These are phyloP conservation scores for Tetrahymena borealis DNA, from an alignment of 73 alveolate genomes.

Conservation along the genomic window DNA sequence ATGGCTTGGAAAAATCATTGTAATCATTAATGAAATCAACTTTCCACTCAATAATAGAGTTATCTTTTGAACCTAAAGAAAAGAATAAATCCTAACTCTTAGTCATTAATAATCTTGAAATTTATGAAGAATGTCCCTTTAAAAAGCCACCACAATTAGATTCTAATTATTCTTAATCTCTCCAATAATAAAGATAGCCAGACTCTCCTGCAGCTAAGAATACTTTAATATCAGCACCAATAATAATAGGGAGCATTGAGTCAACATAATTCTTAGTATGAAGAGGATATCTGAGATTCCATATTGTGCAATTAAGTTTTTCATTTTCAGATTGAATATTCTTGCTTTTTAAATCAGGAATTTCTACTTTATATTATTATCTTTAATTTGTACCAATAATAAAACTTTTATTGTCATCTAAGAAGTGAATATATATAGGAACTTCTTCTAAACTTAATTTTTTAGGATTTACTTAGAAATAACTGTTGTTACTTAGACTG, in stretches of 20 bases:
- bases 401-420: slow-evolving; percentile 34
- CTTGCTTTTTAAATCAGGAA: slow-evolving; percentile 38
- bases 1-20: slow-evolving; percentile 43
- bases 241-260: slow-evolving; percentile 8
- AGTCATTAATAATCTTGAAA: slow-evolving; percentile 45
- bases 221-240: slow-evolving; percentile 39
- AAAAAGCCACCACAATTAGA: slow-evolving; percentile 58
- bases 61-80: slow-evolving; percentile 58
- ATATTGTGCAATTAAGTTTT: slow-evolving; percentile 36
- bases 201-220: slow-evolving; percentile 76
- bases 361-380: slow-evolving; percentile 24
- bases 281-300: slow-evolving; percentile 31
- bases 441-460: slow-evolving; percentile 37
- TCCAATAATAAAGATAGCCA: slow-evolving; percentile 64
- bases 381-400: slow-evolving; percentile 24
- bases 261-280: slow-evolving; percentile 12
- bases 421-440: slow-evolving; percentile 29
- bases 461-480: slow-evolving; percentile 34
- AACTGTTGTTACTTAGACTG: slow-evolving; percentile 18
- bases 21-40: slow-evolving; percentile 39
- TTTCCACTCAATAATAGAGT: slow-evolving; percentile 63
- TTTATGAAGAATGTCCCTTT: slow-evolving; percentile 66
- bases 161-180: slow-evolving; percentile 51
- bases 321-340: slow-evolving; percentile 22
- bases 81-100: slow-evolving; percentile 49